Evolutionary conservation across 1,284 basidiomycete species (phyloP).

Genomic region (Athelia sp.): DNA sequence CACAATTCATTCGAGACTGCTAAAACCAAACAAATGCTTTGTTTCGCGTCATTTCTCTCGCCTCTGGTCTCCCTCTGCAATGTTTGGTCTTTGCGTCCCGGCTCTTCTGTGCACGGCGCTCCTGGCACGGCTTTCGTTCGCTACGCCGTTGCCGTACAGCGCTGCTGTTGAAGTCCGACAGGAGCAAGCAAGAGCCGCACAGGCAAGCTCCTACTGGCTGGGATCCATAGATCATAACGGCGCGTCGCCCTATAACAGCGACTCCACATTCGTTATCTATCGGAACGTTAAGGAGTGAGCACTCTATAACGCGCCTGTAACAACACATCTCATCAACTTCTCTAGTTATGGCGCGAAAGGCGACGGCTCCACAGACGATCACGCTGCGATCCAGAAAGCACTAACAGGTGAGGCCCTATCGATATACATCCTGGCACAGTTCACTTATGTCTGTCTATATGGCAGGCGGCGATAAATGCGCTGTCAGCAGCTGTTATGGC

Average conservation of each 20-base stretch:
- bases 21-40: too few relatives aligned
- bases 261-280: background rate
- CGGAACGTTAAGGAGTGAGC: background rate
- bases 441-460: background rate
- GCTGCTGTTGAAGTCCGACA: too few relatives aligned
- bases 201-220: background rate
- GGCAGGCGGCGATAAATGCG: background rate
- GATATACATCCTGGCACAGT: background rate
- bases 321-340: background rate
- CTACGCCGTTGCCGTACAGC: background rate
- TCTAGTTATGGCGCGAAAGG: slow-evolving; percentile 37
- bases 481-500: background rate
- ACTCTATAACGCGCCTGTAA: background rate
- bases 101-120: background rate
- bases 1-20: too few relatives aligned
- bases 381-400: slow-evolving; percentile 35
- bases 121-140: background rate
- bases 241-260: background rate
- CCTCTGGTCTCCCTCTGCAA: too few relatives aligned
- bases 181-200: too few relatives aligned
- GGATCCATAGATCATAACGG: background rate
- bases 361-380: slow-evolving; percentile 46
- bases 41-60: too few relatives aligned
- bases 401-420: slow-evolving; percentile 29
- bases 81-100: background rate